These are phyloP conservation scores for Leonotis leonurus DNA, from an alignment of 257 asterid species.

Conservation along the genomic window DNA sequence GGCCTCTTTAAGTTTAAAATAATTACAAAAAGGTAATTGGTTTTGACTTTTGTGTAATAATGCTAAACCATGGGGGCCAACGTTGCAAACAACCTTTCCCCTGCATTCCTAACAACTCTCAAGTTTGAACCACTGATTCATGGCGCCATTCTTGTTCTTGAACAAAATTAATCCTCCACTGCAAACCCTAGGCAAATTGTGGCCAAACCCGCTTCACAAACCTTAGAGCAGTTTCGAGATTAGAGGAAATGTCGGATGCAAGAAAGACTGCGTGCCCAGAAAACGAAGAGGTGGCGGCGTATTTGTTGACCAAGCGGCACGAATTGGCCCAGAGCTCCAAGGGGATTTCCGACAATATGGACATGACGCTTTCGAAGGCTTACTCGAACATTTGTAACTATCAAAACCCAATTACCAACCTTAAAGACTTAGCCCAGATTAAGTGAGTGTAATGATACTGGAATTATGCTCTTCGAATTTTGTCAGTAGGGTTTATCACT, in stretches of 20 bases:
- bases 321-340: slow-evolving; percentile 60
- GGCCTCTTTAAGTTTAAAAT: neutral
- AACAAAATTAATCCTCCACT: neutral
- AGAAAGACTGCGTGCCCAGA: slow-evolving; percentile 46
- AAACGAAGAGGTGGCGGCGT: slow-evolving; percentile 63
- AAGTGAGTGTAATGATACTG: slow-evolving; percentile 45
- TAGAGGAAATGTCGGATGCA: slow-evolving; percentile 35
- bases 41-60: too few relatives aligned
- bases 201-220: neutral
- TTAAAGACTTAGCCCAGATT: slow-evolving; percentile 62
- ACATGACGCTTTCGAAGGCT: slow-evolving; percentile 59
- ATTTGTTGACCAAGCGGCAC: slow-evolving; percentile 53
- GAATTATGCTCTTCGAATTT: neutral
- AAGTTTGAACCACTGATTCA: slow-evolving; percentile 22
- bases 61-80: neutral
- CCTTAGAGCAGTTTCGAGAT: slow-evolving; percentile 2
- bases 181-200: slow-evolving; percentile 17
- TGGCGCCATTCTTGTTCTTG: slow-evolving; percentile 38
- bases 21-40: neutral
- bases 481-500: neutral
- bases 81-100: neutral
- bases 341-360: slow-evolving; percentile 76
- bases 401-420: slow-evolving; percentile 48
- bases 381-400: slow-evolving; percentile 58
- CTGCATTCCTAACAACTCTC: neutral